Conservation (phyloP, 129 eudicot species). For the Tanacetum coccineum region DNA sequence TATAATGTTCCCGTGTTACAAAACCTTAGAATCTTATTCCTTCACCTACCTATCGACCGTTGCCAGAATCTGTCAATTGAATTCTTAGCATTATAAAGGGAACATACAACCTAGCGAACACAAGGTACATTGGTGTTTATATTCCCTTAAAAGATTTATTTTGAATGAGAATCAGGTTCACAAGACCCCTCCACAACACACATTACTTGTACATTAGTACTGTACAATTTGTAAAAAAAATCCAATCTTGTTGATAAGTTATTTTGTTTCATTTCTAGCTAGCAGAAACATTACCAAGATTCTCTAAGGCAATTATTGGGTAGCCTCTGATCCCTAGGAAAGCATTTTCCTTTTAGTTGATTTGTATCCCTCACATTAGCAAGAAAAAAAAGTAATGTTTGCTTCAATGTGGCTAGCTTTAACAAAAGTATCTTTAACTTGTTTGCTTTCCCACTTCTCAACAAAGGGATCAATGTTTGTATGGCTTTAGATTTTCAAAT, state of each 20-base stretch:
- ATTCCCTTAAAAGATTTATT: constrained; percentile 11
- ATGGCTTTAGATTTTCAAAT: constrained; percentile 14
- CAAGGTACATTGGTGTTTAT: constrained; percentile 12
- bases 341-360: constrained; percentile 33
- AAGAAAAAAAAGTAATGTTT: constrained; percentile 13
- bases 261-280: constrained; percentile 25
- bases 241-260: constrained; percentile 6
- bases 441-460: constrained; percentile 35
- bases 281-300: constrained; percentile 25
- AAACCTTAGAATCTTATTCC: constrained; percentile 31
- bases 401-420: constrained; percentile 26
- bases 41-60: constrained; percentile 17
- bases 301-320: constrained; percentile 21
- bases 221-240: constrained; percentile 13
- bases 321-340: constrained; percentile 40
- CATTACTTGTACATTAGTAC: constrained; percentile 22
- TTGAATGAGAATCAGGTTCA: constrained; percentile 16
- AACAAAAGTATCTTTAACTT: constrained; percentile 28
- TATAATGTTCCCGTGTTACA: constrained; percentile 25
- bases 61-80: constrained; percentile 22
- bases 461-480: constrained; percentile 32
- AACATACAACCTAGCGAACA: constrained; percentile 22
- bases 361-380: constrained; percentile 25
- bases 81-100: constrained; percentile 10
- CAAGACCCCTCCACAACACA: not conserved